phyloP scores from a whole-genome alignment of 768 basidiomycete species.

The Rhodotorula babjevae region DNA sequence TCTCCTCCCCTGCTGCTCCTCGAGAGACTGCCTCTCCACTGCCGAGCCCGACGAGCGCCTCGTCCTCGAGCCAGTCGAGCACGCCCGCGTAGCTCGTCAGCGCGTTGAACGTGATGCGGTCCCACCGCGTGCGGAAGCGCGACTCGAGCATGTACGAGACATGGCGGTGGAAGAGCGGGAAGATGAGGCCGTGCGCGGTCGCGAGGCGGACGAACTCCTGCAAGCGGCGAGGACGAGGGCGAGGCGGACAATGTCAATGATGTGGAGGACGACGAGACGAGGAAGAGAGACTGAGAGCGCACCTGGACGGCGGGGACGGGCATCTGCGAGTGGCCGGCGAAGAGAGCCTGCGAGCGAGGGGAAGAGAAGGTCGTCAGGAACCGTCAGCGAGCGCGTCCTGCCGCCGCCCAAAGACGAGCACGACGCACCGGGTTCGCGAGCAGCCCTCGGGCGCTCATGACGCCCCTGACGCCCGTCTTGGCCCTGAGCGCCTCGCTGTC shows the following conservation, averaged over 20 bases:
- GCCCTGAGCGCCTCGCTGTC: slow-evolving; percentile 48
- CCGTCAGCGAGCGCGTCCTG: too few relatives aligned
- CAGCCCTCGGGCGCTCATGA: slow-evolving; percentile 54
- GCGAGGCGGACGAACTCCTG: slow-evolving; percentile 49
- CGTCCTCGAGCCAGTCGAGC: slow-evolving; percentile 51
- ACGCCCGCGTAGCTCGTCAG: slow-evolving; percentile 47
- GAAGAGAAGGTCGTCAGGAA: neutral
- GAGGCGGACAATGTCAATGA: too few relatives aligned
- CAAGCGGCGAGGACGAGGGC: neutral
- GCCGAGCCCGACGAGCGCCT: neutral
- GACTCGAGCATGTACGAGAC: slow-evolving; percentile 51
- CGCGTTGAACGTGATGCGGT: slow-evolving; percentile 49
- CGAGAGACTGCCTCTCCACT: too few relatives aligned
- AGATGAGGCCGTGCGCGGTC: slow-evolving; percentile 48
- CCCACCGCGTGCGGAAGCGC: slow-evolving; percentile 36
- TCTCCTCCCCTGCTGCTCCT: too few relatives aligned
- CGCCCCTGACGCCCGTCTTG: slow-evolving; percentile 49
- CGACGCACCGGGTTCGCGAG: slow-evolving; percentile 50
- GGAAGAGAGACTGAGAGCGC: neutral
- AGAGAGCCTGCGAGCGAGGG: slow-evolving; percentile 46
- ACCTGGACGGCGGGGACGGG: slow-evolving; percentile 49
- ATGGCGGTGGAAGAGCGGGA: slow-evolving; percentile 52
- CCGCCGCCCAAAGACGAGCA: neutral
- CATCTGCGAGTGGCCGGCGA: slow-evolving; percentile 49
- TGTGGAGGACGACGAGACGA: neutral